A percentile compares a stretch with the other conserved stretches of the same genome.
These are phyloP conservation scores for Botrytis tulipae DNA, from an alignment of 2,329 filamentous ascomycete genomes.

Conservation along the genomic window DNA sequence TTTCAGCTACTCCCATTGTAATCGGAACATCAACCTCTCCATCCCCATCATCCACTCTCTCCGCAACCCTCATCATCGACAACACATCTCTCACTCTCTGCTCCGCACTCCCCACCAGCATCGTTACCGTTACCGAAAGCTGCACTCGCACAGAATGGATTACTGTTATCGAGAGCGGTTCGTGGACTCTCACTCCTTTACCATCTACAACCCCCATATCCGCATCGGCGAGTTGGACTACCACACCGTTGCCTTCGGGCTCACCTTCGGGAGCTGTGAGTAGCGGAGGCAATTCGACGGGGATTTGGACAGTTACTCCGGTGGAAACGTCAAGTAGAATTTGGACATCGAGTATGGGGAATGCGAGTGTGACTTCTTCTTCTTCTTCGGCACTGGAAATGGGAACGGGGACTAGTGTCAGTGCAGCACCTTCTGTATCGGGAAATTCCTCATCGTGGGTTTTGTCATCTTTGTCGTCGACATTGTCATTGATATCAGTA, in stretches of 20 bases:
- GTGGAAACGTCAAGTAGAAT: not conserved
- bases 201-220: not conserved
- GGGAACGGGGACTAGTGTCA: not conserved
- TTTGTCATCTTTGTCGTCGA: not conserved
- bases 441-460: not conserved
- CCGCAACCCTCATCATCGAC: not conserved
- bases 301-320: not conserved
- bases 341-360: not conserved
- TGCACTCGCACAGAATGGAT: conserved; percentile 18
- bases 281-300: not conserved
- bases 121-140: conserved; percentile 20
- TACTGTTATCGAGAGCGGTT: not conserved
- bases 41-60: not conserved
- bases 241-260: no score
- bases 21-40: not conserved
- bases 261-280: not conserved
- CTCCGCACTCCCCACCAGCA: conserved; percentile 13
- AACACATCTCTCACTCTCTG: conserved; percentile 2
- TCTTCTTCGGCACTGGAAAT: not conserved
- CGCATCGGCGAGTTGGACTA: not conserved
- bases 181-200: not conserved
- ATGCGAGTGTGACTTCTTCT: not conserved
- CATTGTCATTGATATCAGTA: no score
- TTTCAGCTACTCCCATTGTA: not conserved
- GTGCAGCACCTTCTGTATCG: not conserved